Evolutionary conservation across 2,329 filamentous ascomycete genomes (phyloP).

Genomic region (Fusarium brachygibbosum): DNA sequence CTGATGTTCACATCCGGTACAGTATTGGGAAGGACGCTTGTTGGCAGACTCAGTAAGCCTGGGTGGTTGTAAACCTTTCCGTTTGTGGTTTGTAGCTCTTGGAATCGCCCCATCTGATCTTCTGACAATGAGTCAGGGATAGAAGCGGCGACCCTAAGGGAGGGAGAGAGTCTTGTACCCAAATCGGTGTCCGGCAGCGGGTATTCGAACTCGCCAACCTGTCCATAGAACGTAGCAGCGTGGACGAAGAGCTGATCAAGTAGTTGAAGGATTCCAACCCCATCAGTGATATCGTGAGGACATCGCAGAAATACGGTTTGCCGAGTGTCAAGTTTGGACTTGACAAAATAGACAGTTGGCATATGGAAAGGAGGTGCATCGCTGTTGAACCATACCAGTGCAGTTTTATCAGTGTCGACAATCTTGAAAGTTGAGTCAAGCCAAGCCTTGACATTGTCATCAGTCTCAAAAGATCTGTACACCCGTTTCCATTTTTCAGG

Average conservation of each 20-base stretch:
- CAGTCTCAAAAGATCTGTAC: accelerated
- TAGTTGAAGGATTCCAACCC: neutral
- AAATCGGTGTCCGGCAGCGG: neutral
- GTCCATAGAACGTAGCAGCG: accelerated
- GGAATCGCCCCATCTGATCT: neutral
- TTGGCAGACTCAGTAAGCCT: neutral
- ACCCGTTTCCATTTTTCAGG: neutral
- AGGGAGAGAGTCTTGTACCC: neutral
- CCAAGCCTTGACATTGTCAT: neutral
- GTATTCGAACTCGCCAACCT: neutral
- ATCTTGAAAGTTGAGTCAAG: neutral
- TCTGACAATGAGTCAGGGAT: neutral
- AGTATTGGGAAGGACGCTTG: accelerated
- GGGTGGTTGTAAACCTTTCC: neutral
- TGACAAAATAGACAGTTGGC: neutral
- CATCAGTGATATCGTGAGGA: slow-evolving; percentile 9
- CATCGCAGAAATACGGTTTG: neutral
- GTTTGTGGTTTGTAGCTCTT: neutral
- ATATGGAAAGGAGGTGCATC: neutral
- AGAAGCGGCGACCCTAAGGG: neutral
- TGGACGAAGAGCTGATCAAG: neutral
- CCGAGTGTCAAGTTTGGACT: neutral
- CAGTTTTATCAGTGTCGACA: accelerated
- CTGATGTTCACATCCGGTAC: neutral
- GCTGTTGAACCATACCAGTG: slow-evolving; percentile 1